These are phyloP conservation scores for Urochloa ruziziensis DNA, from an alignment of 176 grass and related monocot genomes.

Conservation along the genomic window DNA sequence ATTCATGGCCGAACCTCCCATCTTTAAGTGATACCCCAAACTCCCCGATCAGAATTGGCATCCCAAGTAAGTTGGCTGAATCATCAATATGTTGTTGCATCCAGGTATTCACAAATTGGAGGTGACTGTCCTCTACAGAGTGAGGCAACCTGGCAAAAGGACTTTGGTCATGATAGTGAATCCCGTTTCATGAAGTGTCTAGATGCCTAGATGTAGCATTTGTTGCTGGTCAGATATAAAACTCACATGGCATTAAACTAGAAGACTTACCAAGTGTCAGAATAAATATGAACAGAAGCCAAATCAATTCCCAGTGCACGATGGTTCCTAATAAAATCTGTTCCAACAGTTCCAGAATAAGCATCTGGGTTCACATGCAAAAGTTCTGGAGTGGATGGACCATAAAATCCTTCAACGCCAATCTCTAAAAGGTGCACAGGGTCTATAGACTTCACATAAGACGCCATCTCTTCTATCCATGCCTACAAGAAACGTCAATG, in stretches of 20 bases:
- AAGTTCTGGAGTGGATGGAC: constrained; percentile 59
- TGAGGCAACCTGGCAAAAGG: constrained; percentile 56
- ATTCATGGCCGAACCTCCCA: constrained; percentile 50
- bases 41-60: constrained; percentile 70
- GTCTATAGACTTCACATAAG: constrained; percentile 72
- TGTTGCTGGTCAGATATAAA: too few relatives aligned
- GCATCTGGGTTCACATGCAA: constrained; percentile 51
- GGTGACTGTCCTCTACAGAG: constrained; percentile 46
- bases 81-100: constrained; percentile 79
- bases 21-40: constrained; percentile 81
- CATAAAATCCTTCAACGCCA: constrained; percentile 80
- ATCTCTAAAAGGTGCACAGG: constrained; percentile 57
- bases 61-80: constrained; percentile 61
- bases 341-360: constrained; percentile 54
- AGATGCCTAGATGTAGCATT: too few relatives aligned
- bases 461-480: constrained; percentile 91
- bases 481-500: constrained; percentile 34
- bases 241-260: not conserved
- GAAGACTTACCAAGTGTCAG: constrained; percentile 60
- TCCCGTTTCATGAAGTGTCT: not conserved
- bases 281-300: constrained; percentile 80
- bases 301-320: constrained; percentile 57
- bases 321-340: constrained; percentile 85
- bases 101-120: constrained; percentile 68
- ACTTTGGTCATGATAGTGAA: constrained; percentile 9